Evolutionary conservation across 805 yeast genomes (phyloP).

Genomic region (Myxozyma neotropica): DNA sequence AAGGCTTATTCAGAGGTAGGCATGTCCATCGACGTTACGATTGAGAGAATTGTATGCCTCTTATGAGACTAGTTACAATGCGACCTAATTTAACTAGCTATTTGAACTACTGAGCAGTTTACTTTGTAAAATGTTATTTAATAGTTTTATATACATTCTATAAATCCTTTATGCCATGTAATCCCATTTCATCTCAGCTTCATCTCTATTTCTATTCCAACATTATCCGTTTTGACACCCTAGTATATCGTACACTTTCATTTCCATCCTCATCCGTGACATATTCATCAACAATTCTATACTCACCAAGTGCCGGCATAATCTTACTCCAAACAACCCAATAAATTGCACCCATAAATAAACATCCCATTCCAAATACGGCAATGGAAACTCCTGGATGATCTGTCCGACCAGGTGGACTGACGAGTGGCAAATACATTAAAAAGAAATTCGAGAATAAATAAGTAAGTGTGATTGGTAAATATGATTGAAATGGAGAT

Average conservation of each 20-base stretch:
- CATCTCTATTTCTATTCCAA: not conserved
- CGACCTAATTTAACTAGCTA: no score
- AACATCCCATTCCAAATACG: slow-evolving; percentile 29
- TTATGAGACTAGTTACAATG: no score
- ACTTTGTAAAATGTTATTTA: no score
- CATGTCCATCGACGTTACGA: no score
- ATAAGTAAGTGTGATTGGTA: slow-evolving; percentile 25
- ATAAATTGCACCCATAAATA: slow-evolving; percentile 26
- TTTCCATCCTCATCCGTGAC: slow-evolving; percentile 24
- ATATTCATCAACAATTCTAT: slow-evolving; percentile 23
- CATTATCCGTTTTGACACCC: slow-evolving; percentile 9
- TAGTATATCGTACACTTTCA: slow-evolving; percentile 24
- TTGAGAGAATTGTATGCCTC: no score
- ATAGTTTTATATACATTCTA: not conserved
- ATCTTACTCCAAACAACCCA: slow-evolving; percentile 32
- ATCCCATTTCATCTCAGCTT: no score
- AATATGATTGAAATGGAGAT: slow-evolving; percentile 28
- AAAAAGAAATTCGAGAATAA: slow-evolving; percentile 25
- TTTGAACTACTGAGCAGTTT: no score
- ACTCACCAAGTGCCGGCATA: slow-evolving; percentile 27
- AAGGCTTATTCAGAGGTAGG: no score
- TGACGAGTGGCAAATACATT: slow-evolving; percentile 32
- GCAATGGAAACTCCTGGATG: slow-evolving; percentile 31
- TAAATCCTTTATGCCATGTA: not conserved
- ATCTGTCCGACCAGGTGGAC: slow-evolving; percentile 22